Evolutionary conservation across 1,139 yeast genomes (phyloP).

Genomic region (Entelexis paramagnoliae): DNA sequence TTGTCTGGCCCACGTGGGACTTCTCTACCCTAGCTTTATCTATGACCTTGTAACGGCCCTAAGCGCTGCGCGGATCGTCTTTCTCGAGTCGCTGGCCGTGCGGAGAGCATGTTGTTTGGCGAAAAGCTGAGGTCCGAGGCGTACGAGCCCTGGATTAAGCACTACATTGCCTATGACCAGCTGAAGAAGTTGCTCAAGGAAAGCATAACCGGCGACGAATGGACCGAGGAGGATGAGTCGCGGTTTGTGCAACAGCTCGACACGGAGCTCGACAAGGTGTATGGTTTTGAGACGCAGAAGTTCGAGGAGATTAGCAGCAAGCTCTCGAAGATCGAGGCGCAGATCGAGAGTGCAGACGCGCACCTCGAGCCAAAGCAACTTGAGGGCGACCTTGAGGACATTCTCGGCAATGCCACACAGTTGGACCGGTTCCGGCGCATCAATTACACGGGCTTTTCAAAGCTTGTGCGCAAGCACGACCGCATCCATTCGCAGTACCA

Average conservation of each 20-base stretch:
- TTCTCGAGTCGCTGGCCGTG: background rate
- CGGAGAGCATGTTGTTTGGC: slow-evolving; percentile 61
- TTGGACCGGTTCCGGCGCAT: slow-evolving; percentile 82
- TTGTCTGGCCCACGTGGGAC: slow-evolving; percentile 2
- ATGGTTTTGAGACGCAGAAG: slow-evolving; percentile 65
- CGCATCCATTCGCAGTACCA: slow-evolving; percentile 75
- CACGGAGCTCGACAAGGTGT: slow-evolving; percentile 83
- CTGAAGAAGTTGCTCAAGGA: slow-evolving; percentile 78
- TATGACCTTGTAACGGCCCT: background rate
- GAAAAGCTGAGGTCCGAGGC: slow-evolving; percentile 70
- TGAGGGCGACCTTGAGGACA: slow-evolving; percentile 59
- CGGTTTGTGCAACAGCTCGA: slow-evolving; percentile 74
- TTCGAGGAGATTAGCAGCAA: slow-evolving; percentile 59
- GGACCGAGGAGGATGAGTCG: slow-evolving; percentile 79
- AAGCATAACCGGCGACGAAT: slow-evolving; percentile 43
- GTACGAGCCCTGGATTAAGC: slow-evolving; percentile 79
- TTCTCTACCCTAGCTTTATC: background rate
- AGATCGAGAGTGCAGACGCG: slow-evolving; percentile 29
- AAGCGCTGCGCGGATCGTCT: background rate
- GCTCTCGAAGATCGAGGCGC: slow-evolving; percentile 54
- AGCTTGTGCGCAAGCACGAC: slow-evolving; percentile 93
- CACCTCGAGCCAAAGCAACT: slow-evolving; percentile 40
- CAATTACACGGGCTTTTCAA: slow-evolving; percentile 88
- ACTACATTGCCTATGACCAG: slow-evolving; percentile 68
- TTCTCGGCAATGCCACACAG: slow-evolving; percentile 67